phyloP scores from a whole-genome alignment of 208 protist genomes.

The Leishmania aethiopica region DNA sequence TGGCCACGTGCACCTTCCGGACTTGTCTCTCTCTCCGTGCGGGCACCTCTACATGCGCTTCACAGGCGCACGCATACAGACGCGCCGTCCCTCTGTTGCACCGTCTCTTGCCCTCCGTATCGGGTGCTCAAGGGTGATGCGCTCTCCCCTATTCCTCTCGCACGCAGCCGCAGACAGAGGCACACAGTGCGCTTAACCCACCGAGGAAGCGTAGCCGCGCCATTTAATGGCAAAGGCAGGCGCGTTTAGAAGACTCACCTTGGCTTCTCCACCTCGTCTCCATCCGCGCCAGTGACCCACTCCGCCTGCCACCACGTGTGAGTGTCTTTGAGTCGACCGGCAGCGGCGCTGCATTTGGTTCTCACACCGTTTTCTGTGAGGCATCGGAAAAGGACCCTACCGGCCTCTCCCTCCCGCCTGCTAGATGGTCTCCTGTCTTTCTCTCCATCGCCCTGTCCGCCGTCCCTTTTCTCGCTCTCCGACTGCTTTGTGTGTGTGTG shows the following conservation, averaged over 20 bases:
- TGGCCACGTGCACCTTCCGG: not conserved
- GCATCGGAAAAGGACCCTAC: not conserved
- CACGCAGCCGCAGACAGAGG: not conserved
- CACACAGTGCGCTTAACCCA: not conserved
- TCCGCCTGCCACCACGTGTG: not conserved
- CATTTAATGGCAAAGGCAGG: not conserved
- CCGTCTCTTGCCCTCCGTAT: not conserved
- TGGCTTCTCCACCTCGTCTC: not conserved
- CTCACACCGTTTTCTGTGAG: not conserved
- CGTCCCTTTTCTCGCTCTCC: not conserved
- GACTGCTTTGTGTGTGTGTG: not conserved
- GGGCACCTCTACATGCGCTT: too few relatives aligned
- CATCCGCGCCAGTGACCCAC: not conserved
- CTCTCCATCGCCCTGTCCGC: not conserved
- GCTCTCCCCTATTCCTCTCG: not conserved
- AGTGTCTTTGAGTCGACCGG: not conserved
- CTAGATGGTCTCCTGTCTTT: not conserved
- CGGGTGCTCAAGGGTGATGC: not conserved
- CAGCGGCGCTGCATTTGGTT: too few relatives aligned
- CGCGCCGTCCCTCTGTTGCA: not conserved
- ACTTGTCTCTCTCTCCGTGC: not conserved
- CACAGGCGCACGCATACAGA: not conserved
- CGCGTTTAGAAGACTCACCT: not conserved
- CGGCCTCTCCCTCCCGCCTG: not conserved
- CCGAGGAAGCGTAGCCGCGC: not conserved